Conservation (phyloP, 495 filamentous ascomycete species). For the Daldinia bambusicola region DNA sequence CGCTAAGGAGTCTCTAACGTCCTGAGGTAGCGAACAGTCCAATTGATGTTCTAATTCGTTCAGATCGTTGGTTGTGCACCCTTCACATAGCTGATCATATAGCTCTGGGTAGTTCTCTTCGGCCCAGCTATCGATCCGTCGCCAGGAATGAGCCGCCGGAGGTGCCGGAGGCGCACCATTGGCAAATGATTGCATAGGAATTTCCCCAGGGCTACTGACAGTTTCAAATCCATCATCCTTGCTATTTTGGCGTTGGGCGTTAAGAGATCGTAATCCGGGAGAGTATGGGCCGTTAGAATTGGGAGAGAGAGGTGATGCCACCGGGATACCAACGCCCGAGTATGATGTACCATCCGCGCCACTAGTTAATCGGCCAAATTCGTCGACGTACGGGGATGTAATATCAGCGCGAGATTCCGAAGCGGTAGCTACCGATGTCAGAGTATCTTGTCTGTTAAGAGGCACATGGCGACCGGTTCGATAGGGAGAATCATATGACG, state of each 20-base stretch:
- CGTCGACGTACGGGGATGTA: constrained; percentile 77
- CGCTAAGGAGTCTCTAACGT: constrained; percentile 91
- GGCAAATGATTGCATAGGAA: constrained; percentile 95
- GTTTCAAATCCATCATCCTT: constrained; percentile 71
- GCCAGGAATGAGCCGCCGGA: constrained; percentile 89
- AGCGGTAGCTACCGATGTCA: constrained; percentile 82
- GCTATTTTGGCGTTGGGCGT: constrained; percentile 66
- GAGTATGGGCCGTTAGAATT: constrained; percentile 79
- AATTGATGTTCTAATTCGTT: constrained; percentile 97
- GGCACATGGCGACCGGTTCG: constrained; percentile 83
- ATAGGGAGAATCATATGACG: constrained; percentile 86
- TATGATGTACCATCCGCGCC: constrained; percentile 60
- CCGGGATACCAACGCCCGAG: constrained; percentile 54
- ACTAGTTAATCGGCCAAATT: constrained; percentile 65
- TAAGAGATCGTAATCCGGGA: constrained; percentile 83
- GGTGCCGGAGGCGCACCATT: constrained; percentile 92
- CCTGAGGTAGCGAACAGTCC: constrained; percentile 92
- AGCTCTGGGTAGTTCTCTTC: constrained; percentile 96
- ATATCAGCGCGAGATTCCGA: constrained; percentile 81
- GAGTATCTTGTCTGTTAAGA: constrained; percentile 72
- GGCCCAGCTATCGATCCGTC: constrained; percentile 90
- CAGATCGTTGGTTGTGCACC: constrained; percentile 90
- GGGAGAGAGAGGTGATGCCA: constrained; percentile 71
- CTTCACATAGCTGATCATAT: constrained; percentile 90
- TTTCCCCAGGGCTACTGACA: constrained; percentile 77